Conservation (phyloP, 345 rosid species). For the Xanthoceras sorbifolium region DNA sequence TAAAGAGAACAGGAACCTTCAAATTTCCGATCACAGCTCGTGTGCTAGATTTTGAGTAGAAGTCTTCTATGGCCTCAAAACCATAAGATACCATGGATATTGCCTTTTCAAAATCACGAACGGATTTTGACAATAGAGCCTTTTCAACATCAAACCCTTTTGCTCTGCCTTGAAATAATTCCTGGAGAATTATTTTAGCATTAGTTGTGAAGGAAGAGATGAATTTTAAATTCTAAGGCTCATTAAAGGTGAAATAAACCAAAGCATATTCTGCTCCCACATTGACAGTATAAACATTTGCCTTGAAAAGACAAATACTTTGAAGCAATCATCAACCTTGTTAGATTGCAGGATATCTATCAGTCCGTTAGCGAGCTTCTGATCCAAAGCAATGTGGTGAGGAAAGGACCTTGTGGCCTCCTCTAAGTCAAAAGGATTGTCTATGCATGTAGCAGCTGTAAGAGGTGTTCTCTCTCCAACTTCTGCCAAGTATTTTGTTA, state of each 20-base stretch:
- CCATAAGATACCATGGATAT: slow-evolving; percentile 89
- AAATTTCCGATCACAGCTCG: slow-evolving; percentile 63
- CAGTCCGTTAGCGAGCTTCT: slow-evolving; percentile 70
- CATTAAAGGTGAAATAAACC: slow-evolving; percentile 10
- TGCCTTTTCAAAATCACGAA: slow-evolving; percentile 87
- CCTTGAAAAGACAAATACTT: slow-evolving; percentile 5
- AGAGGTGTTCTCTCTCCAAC: slow-evolving; percentile 84
- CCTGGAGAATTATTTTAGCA: slow-evolving; percentile 46
- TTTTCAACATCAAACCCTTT: slow-evolving; percentile 83
- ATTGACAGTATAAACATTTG: slow-evolving; percentile 1
- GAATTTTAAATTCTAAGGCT: not conserved
- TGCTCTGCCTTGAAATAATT: slow-evolving; percentile 78
- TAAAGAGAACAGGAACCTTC: slow-evolving; percentile 90
- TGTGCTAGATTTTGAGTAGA: slow-evolving; percentile 77
- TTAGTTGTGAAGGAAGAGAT: slow-evolving; percentile 2
- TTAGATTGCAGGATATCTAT: slow-evolving; percentile 71
- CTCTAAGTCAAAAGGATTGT: slow-evolving; percentile 92
- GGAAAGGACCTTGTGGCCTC: slow-evolving; percentile 74
- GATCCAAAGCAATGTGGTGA: slow-evolving; percentile 47
- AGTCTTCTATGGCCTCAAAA: slow-evolving; percentile 70
- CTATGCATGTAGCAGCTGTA: slow-evolving; percentile 83
- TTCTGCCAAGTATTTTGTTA: slow-evolving; percentile 88
- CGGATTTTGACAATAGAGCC: slow-evolving; percentile 76
- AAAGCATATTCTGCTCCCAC: not conserved
- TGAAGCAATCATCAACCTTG: slow-evolving; percentile 57